A percentile compares a stretch with the other conserved stretches of the same genome.
Evolutionary conservation across 2,329 filamentous ascomycete species (phyloP).

Genomic region (Emericellopsis cladophorae): DNA sequence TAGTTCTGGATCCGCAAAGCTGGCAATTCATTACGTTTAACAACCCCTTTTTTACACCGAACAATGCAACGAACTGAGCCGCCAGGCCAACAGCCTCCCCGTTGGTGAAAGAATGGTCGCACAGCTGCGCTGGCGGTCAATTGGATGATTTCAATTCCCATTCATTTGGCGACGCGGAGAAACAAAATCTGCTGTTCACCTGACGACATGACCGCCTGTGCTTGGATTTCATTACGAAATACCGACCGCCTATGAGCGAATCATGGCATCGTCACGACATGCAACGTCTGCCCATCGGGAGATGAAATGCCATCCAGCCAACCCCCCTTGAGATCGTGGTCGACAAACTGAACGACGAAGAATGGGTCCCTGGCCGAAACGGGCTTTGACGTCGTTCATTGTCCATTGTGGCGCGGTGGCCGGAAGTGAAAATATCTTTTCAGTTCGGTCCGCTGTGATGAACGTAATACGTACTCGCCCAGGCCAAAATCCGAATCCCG

Average conservation of each 20-base stretch:
- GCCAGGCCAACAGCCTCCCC: neutral
- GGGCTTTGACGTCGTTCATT: no score
- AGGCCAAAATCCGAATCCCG: no score
- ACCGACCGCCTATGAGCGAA: slow-evolving; percentile 17
- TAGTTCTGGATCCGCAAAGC: neutral
- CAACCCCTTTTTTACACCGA: neutral
- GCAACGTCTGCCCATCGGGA: no score
- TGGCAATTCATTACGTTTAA: slow-evolving; percentile 1
- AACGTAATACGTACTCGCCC: no score
- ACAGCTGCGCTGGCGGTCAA: neutral
- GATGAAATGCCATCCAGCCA: no score
- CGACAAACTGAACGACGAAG: no score
- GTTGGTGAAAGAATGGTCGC: neutral
- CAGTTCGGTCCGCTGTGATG: no score
- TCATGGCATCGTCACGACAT: slow-evolving; percentile 1
- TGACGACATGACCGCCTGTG: slow-evolving; percentile 15
- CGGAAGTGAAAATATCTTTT: no score
- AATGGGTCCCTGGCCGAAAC: no score
- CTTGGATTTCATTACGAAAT: slow-evolving; percentile 38
- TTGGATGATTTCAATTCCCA: neutral
- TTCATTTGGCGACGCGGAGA: neutral
- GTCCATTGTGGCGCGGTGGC: no score
- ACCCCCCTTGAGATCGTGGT: no score
- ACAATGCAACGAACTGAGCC: no score
- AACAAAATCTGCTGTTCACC: neutral